Percentiles rank a stretch among this genome's conserved stretches.
These are phyloP conservation scores for Collybia sordida DNA, from an alignment of 768 basidiomycete genomes.

Conservation along the genomic window DNA sequence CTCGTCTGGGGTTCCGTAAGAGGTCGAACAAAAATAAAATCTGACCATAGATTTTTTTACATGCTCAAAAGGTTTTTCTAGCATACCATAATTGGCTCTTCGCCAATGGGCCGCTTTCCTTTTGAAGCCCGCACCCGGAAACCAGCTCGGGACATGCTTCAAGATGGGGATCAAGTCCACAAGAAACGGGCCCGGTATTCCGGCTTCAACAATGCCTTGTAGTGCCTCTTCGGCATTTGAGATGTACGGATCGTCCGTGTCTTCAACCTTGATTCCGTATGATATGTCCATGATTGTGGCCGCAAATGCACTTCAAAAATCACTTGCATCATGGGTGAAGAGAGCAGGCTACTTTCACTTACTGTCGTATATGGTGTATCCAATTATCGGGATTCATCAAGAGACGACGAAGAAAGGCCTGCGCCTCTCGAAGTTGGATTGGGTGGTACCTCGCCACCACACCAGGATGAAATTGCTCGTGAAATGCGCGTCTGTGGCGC, in stretches of 20 bases:
- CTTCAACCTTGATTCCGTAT: conserved; percentile 15
- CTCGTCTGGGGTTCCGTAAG: neutral
- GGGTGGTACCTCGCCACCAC: no score
- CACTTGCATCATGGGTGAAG: neutral
- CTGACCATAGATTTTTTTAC: conserved; percentile 14
- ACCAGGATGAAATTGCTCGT: no score
- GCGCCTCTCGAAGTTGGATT: conserved; percentile 4
- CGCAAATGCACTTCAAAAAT: conserved; percentile 8
- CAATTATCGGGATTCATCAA: conserved; percentile 6
- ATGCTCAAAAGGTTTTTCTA: conserved; percentile 12
- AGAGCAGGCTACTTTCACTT: neutral
- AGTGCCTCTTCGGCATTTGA: conserved; percentile 15
- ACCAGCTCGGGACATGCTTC: neutral
- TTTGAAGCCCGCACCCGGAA: conserved; percentile 10
- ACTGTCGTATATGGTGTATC: conserved; percentile 13
- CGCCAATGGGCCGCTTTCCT: conserved; percentile 13
- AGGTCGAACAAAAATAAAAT: neutral
- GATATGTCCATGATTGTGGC: conserved; percentile 17
- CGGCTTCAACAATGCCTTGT: conserved; percentile 11
- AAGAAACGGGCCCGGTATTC: conserved; percentile 14
- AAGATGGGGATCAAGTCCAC: conserved; percentile 12
- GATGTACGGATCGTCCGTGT: conserved; percentile 14
- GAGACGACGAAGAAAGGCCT: conserved; percentile 9
- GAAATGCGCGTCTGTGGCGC: no score
- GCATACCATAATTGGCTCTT: conserved; percentile 10